These are phyloP conservation scores for Kwoniella europaea DNA, from an alignment of 768 basidiomycete genomes.

Conservation along the genomic window DNA sequence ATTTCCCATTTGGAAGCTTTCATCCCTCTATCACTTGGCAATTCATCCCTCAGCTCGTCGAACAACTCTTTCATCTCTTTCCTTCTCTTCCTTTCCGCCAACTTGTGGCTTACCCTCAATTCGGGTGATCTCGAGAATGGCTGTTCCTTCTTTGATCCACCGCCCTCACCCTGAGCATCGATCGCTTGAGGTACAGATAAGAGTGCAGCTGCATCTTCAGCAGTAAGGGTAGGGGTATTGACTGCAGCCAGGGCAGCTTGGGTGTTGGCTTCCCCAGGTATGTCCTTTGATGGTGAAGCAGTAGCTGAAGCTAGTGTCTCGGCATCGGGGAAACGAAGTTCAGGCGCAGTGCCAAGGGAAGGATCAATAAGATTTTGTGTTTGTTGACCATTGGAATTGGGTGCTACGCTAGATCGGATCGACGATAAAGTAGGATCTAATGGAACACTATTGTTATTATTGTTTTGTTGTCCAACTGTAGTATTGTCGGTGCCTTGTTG, in stretches of 20 bases:
- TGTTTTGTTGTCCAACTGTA: slow-evolving; percentile 1
- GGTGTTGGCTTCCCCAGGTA: slow-evolving; percentile 3
- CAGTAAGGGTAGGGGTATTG: neutral
- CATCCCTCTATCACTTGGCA: slow-evolving; percentile 90
- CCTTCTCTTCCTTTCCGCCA: slow-evolving; percentile 93
- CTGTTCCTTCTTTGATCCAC: slow-evolving; percentile 57
- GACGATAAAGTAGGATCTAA: slow-evolving; percentile 41
- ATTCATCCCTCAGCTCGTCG: slow-evolving; percentile 89
- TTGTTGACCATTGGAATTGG: slow-evolving; percentile 10
- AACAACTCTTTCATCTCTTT: slow-evolving; percentile 99
- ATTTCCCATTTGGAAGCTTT: slow-evolving; percentile 99
- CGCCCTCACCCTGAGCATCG: neutral
- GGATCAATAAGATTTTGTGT: slow-evolving; percentile 8
- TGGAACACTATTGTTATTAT: slow-evolving; percentile 11
- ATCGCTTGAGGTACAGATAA: neutral
- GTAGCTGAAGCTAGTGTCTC: slow-evolving; percentile 34
- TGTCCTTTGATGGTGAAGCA: slow-evolving; percentile 22
- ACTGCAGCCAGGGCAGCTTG: slow-evolving; percentile 13
- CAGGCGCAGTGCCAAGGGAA: slow-evolving; percentile 8
- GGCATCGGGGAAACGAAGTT: slow-evolving; percentile 28
- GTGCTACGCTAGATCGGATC: slow-evolving; percentile 29
- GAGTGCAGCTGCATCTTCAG: slow-evolving; percentile 6
- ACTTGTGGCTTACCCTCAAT: slow-evolving; percentile 90
- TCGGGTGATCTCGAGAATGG: slow-evolving; percentile 97
- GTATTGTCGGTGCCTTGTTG: slow-evolving; percentile 3